Conservation (phyloP, 345 rosid genomes). For the Arabis hirsuta region DNA sequence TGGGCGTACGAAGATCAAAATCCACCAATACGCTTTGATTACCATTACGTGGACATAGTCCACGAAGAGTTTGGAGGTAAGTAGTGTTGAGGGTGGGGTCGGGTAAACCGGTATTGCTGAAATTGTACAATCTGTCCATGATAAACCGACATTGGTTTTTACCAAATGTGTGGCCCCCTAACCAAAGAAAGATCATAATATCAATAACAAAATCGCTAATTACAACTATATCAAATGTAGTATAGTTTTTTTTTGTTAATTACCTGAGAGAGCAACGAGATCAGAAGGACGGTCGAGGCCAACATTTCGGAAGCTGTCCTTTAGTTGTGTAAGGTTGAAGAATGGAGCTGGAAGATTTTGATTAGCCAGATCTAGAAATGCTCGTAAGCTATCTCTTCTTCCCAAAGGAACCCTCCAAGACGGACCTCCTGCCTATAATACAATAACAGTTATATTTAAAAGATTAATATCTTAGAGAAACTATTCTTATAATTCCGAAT, state of each 20-base stretch:
- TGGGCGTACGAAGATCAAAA: slow-evolving; percentile 58
- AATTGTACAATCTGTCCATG: slow-evolving; percentile 58
- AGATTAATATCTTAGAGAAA: not conserved
- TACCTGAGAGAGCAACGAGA: slow-evolving; percentile 42
- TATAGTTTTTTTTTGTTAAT: not conserved
- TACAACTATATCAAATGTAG: no score
- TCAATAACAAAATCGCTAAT: not conserved
- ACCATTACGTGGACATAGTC: slow-evolving; percentile 55
- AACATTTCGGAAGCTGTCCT: slow-evolving; percentile 31
- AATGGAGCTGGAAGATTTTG: slow-evolving; percentile 34
- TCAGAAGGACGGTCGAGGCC: slow-evolving; percentile 35
- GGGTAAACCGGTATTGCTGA: slow-evolving; percentile 46
- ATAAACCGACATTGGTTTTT: slow-evolving; percentile 59
- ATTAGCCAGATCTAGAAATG: slow-evolving; percentile 29
- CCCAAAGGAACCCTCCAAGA: slow-evolving; percentile 29
- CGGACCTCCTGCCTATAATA: slow-evolving; percentile 33
- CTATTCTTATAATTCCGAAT: not conserved
- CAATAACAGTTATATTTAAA: no score
- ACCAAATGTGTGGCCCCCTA: slow-evolving; percentile 73
- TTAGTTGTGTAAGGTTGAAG: slow-evolving; percentile 32
- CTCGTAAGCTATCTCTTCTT: slow-evolving; percentile 32
- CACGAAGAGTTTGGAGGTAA: slow-evolving; percentile 50
- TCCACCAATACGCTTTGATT: slow-evolving; percentile 45
- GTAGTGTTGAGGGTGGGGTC: slow-evolving; percentile 55
- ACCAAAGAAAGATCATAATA: not conserved